Base-by-base conservation (phyloP, 352 stramenopile genomes). In the Pythium rhizo-oryzae region DNA sequence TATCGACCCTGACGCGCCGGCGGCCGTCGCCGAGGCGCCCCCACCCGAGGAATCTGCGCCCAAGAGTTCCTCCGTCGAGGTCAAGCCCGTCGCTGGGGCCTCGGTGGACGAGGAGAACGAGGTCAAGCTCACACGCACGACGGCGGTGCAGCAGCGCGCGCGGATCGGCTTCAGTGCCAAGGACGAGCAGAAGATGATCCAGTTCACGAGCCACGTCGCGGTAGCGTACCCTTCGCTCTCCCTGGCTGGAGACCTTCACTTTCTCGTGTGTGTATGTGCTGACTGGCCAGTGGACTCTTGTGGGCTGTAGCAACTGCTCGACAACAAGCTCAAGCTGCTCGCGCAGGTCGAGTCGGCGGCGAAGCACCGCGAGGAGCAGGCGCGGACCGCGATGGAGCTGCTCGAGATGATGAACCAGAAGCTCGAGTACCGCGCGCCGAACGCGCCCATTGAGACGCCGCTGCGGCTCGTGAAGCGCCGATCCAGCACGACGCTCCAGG, bases 151-250 rank as follows among this genome's bases (percentile, higher is more conserved):
- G n/a, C 64, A 64, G 24, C 59, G 28, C 18, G 41, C 44, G 2
- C 46, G 69, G n/a, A 41, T 69, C 21, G 82, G 79, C 0, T 91
- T 89, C 69, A 84, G 77, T 8, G 43, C 68, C 24, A 89, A 89
- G 53, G 82, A 91, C 61, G 82, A 91, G 37, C 77, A 91, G 62
- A 85, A 84, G 24, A 71, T 91, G 41, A 77, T 91, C 58, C 77
- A 85, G 59, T 85, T 91, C 25, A 76, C 76, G n/a, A 87, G 70
- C 47, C 79, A 89, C 59, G 69, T 85, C 28, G 75, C 77, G 43
- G 82, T 87, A 53, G 41, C 30, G 55, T 35, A 16, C 15, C 54
- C 1, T 24, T 59, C 30, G 1, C 28, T 19, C 1, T 19, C 18
- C 2, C 18, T 7, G 41, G 1, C 21, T n/a, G 35, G 35, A 41